Conservation (phyloP, 129 eudicot species). For the Ambrosia artemisiifolia region DNA sequence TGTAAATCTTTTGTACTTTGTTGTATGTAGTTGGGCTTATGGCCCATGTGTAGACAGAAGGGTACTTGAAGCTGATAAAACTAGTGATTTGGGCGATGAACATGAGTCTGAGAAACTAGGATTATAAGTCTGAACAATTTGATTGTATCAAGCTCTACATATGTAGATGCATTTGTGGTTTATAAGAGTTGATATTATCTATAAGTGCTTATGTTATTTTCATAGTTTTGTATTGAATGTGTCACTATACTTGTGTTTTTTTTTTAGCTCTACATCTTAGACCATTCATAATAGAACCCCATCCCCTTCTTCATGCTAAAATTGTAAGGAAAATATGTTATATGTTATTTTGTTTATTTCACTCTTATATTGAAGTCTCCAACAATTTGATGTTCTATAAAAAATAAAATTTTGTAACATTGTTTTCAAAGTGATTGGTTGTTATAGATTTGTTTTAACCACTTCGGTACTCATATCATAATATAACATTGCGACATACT, state of each 20-base stretch:
- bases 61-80: conserved; percentile 13
- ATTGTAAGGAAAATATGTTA: too few species aligned
- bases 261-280: too few species aligned
- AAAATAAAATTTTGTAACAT: too few species aligned
- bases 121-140: background rate
- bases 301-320: too few species aligned
- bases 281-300: too few species aligned
- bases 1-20: conserved; percentile 46
- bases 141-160: background rate
- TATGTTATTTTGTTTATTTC: too few species aligned
- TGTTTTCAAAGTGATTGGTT: too few species aligned
- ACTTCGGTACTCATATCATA: too few species aligned
- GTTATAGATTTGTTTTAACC: too few species aligned
- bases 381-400: too few species aligned
- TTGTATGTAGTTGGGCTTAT: conserved; percentile 60
- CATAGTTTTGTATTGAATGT: background rate
- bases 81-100: background rate
- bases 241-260: background rate
- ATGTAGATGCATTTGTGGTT: conserved; percentile 1
- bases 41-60: conserved; percentile 47
- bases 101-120: background rate
- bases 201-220: background rate
- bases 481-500: too few species aligned
- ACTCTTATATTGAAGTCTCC: too few species aligned
- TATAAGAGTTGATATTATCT: background rate